phyloP scores from a whole-genome alignment of 2,329 filamentous ascomycete species.

The Sarocladium kiliense region DNA sequence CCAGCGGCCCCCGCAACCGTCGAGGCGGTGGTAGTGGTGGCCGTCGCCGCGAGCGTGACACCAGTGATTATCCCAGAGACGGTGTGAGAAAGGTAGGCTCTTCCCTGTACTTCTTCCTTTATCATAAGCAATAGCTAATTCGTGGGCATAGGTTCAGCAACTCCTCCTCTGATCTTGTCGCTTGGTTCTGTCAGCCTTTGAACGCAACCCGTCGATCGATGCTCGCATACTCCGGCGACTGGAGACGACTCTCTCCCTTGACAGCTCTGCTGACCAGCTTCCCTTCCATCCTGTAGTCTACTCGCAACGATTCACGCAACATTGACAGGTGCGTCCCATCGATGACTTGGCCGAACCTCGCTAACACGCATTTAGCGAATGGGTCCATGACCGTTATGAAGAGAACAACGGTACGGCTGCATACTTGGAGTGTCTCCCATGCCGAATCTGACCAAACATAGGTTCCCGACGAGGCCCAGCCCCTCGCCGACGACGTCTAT shows the following conservation, averaged over 20 bases:
- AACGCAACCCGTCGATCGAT: constrained; percentile 23
- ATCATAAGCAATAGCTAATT: constrained; percentile 8
- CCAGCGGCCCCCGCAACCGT: constrained; percentile 30
- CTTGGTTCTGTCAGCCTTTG: constrained; percentile 7
- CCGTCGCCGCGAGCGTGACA: constrained; percentile 27
- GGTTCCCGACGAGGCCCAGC: constrained; percentile 36
- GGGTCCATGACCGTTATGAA: constrained; percentile 90
- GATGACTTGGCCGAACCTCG: background rate
- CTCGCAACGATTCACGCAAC: constrained; percentile 58
- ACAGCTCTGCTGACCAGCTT: constrained; percentile 28
- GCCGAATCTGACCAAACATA: constrained; percentile 14
- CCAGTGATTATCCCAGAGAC: constrained; percentile 61
- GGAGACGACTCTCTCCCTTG: constrained; percentile 24
- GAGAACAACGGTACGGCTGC: constrained; percentile 50
- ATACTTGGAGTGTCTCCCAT: background rate
- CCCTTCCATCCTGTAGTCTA: constrained; percentile 47
- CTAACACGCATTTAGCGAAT: constrained; percentile 57
- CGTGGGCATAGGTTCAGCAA: constrained; percentile 7
- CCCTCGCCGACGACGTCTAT: constrained; percentile 34
- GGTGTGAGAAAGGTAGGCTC: constrained; percentile 81
- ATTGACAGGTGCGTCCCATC: constrained; percentile 60
- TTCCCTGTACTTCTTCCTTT: constrained; percentile 3
- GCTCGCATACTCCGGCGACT: constrained; percentile 24
- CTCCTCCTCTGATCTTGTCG: constrained; percentile 9
- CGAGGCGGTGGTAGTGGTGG: constrained; percentile 23